A percentile compares a stretch with the other conserved stretches of the same genome.
Evolutionary conservation across 2,329 filamentous ascomycete genomes (phyloP).

Genomic region (Penicillium sp.): DNA sequence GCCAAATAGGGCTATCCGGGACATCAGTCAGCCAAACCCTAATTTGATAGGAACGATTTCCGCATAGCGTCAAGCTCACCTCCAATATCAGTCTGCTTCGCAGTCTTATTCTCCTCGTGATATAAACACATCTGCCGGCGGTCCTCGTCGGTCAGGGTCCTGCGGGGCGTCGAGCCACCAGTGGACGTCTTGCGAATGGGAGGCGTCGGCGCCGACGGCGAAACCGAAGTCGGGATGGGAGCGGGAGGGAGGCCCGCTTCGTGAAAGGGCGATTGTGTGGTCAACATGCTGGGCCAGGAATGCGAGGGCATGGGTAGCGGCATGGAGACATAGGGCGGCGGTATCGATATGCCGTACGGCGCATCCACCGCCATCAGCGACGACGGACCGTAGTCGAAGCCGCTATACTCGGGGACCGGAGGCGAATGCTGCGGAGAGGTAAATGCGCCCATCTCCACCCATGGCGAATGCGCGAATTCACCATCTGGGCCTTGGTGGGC

Average conservation of each 20-base stretch:
- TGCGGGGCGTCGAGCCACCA: slow-evolving; percentile 63
- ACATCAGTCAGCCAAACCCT: slow-evolving; percentile 18
- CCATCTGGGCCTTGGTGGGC: slow-evolving; percentile 44
- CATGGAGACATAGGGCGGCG: slow-evolving; percentile 56
- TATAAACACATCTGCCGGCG: slow-evolving; percentile 91
- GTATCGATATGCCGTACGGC: slow-evolving; percentile 55
- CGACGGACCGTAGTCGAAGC: slow-evolving; percentile 61
- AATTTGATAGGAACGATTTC: not conserved
- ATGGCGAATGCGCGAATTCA: slow-evolving; percentile 45
- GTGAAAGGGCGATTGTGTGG: slow-evolving; percentile 65
- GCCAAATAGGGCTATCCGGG: slow-evolving; percentile 70
- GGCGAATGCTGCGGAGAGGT: slow-evolving; percentile 63
- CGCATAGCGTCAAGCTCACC: slow-evolving; percentile 50
- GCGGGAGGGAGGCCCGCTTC: slow-evolving; percentile 59
- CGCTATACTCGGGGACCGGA: slow-evolving; percentile 66
- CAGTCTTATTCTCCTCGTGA: slow-evolving; percentile 81
- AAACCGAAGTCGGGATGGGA: slow-evolving; percentile 52
- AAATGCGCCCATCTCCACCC: slow-evolving; percentile 48
- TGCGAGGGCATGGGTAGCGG: slow-evolving; percentile 70
- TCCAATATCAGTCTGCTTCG: slow-evolving; percentile 96
- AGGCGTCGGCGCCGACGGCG: slow-evolving; percentile 48
- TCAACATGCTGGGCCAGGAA: slow-evolving; percentile 77
- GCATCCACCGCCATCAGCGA: slow-evolving; percentile 61
- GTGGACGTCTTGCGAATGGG: slow-evolving; percentile 41
- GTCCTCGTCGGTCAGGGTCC: slow-evolving; percentile 87